Evolutionary conservation across 345 rosid species (phyloP), one percentile per base, ranked within the genome.

Genomic region (Excoecaria cochinchinensis): DNA sequence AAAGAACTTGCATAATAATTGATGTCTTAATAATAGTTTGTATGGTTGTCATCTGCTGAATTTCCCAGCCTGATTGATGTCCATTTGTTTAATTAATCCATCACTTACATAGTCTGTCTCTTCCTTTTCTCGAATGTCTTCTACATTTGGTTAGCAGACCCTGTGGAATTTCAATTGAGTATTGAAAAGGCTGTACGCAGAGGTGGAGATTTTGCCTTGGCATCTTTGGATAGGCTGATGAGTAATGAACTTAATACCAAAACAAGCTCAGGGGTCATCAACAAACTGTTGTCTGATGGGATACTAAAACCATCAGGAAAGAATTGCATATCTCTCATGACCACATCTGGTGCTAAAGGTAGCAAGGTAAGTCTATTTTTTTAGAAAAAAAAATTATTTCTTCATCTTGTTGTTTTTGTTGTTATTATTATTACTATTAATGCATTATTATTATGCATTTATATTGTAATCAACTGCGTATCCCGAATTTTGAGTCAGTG

Each of bases 281-380:
- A 80, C 57, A 91, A 90, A 40, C 82, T 93, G 83, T 84, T 95
- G 79, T 88, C 98, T 65, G 96, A 91, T 69, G 98, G 96, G 61
- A 76, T 93, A 77, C 72, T 91, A 69, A 95, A 95, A 84, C 84
- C 95, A 15, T 86, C 97, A 36, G 96, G 91, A 73, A 88, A 78
- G 81, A 95, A 95, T 79, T 93, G 98, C 73, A 91, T 95, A 51
- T 90, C 97, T 51, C 89, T 95, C 58, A 95, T 95, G 99, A 95
- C 99, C n/a, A 90, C 90, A 66, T 89, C 98, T 78, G 99, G 99
- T 66, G 99, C 99, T 76, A 95, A 95, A 85, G 99, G 99, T 61
- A 94, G 98, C 78, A 91, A 87, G 95, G 99, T 95, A 82, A 78
- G 83, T 77, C 47, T 44, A 0, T 8, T 44, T 44, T 44, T 44